A percentile compares a stretch with the other conserved stretches of the same genome.
phyloP scores from a whole-genome alignment of 1,139 yeast species.

The Blastobotrys buckinghamii region DNA sequence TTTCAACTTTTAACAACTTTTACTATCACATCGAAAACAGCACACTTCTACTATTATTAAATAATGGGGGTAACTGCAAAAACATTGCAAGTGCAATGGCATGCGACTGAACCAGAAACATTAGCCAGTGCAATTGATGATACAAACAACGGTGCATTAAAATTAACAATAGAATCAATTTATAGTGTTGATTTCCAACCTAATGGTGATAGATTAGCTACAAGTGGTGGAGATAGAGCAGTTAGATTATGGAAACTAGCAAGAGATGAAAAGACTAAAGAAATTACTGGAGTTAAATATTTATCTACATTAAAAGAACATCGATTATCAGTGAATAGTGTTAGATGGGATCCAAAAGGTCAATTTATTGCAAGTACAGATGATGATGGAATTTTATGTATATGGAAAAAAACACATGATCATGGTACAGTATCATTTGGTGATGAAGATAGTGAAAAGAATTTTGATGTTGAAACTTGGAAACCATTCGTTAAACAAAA shows the following conservation, averaged over 20 bases:
- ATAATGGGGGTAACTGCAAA: neutral
- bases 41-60: too few relatives aligned
- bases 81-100: neutral
- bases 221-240: constrained; percentile 94
- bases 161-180: constrained; percentile 48
- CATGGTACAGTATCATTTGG: constrained; percentile 43
- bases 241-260: constrained; percentile 55
- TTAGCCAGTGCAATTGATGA: neutral
- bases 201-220: constrained; percentile 49
- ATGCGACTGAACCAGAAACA: neutral
- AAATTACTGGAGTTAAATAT: constrained; percentile 28
- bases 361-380: constrained; percentile 79
- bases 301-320: constrained; percentile 78
- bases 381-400: constrained; percentile 82
- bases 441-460: constrained; percentile 20
- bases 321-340: constrained; percentile 91
- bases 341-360: constrained; percentile 62
- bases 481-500: constrained; percentile 34
- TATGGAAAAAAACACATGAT: constrained; percentile 59
- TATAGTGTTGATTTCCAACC: constrained; percentile 81
- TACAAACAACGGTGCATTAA: neutral
- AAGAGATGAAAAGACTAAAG: constrained; percentile 12
- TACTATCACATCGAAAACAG: too few relatives aligned
- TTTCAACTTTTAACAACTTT: too few relatives aligned
- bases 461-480: constrained; percentile 58